Evolutionary conservation across 139 green algal species (phyloP).

Genomic region (Coccomyxa sp.): DNA sequence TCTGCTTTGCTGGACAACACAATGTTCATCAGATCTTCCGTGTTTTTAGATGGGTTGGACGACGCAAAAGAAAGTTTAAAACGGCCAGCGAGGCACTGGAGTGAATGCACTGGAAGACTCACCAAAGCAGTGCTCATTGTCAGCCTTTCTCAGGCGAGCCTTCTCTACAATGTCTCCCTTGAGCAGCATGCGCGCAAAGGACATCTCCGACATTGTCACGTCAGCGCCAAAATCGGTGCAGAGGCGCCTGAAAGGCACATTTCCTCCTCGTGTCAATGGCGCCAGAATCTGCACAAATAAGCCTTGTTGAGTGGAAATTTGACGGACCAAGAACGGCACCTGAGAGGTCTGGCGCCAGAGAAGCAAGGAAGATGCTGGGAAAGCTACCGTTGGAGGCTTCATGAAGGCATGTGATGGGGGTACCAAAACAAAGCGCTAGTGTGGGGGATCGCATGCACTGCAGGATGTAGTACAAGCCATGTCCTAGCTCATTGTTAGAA

Average conservation of each 20-base stretch:
- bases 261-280: slow-evolving; percentile 57
- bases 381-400: not conserved
- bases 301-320: not conserved
- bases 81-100: not conserved
- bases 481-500: not conserved
- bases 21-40: too few species aligned
- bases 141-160: slow-evolving; percentile 35
- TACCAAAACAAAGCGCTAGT: not conserved
- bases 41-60: slow-evolving; percentile 5
- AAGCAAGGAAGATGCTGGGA: not conserved
- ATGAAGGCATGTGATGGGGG: not conserved
- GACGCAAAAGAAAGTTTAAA: not conserved
- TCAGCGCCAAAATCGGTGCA: slow-evolving; percentile 61
- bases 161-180: slow-evolving; percentile 39
- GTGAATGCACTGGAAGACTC: slow-evolving; percentile 1
- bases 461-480: not conserved
- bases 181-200: slow-evolving; percentile 16
- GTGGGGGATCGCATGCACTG: not conserved
- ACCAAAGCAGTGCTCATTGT: slow-evolving; percentile 53
- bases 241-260: slow-evolving; percentile 75
- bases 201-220: slow-evolving; percentile 79
- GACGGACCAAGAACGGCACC: not conserved
- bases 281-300: slow-evolving; percentile 40
- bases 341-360: too few species aligned
- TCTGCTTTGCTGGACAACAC: too few species aligned